Evolutionary conservation across 768 basidiomycete species (phyloP).

Genomic region (Mycena galopus): DNA sequence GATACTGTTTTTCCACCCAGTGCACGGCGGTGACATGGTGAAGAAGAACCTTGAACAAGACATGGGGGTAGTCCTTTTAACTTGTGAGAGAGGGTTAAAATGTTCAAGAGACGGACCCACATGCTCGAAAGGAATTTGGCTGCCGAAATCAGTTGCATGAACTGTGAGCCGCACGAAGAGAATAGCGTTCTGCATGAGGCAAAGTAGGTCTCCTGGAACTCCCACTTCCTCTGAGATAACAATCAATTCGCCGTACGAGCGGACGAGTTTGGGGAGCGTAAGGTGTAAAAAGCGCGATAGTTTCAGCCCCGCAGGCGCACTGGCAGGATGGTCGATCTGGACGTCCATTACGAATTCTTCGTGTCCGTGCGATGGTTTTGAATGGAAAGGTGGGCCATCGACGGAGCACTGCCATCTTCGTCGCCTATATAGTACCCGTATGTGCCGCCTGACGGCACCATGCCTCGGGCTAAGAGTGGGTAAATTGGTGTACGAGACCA

Average conservation of each 20-base stretch:
- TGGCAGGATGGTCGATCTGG: slow-evolving; percentile 3
- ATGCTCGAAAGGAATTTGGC: background rate
- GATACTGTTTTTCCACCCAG: background rate
- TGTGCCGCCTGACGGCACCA: too few relatives aligned
- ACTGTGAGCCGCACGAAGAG: slow-evolving; percentile 5
- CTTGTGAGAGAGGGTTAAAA: background rate
- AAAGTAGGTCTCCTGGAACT: slow-evolving; percentile 10
- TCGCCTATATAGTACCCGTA: too few relatives aligned
- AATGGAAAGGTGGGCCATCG: too few relatives aligned
- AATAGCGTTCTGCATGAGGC: slow-evolving; percentile 19
- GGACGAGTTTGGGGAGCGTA: slow-evolving; percentile 8
- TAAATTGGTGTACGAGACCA: too few relatives aligned
- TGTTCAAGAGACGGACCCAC: background rate
- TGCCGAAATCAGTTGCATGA: background rate
- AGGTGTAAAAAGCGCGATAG: background rate
- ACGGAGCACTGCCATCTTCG: too few relatives aligned
- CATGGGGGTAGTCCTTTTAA: background rate
- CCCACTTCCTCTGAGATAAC: slow-evolving; percentile 19
- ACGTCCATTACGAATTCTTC: slow-evolving; percentile 8
- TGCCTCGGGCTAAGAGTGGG: too few relatives aligned
- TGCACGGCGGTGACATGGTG: background rate
- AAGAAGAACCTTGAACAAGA: slow-evolving; percentile 4
- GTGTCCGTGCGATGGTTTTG: background rate
- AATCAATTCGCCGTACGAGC: slow-evolving; percentile 18
- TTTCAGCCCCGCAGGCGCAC: background rate